These are phyloP conservation scores for Ustilago tritici DNA, from an alignment of 1,284 basidiomycete genomes.

Conservation along the genomic window DNA sequence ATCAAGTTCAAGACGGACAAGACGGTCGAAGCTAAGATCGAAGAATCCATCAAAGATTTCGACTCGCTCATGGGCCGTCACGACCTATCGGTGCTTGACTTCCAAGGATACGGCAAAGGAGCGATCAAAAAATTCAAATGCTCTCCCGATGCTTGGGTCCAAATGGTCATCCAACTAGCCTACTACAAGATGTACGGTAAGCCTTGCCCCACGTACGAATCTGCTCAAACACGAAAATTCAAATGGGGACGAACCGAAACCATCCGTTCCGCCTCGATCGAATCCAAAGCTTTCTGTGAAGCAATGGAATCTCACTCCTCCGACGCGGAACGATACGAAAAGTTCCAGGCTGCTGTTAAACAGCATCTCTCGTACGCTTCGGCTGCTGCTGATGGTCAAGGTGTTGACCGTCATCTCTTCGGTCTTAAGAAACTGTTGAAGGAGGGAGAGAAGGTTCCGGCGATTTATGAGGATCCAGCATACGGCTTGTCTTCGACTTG, in stretches of 20 bases:
- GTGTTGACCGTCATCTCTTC: slow-evolving; percentile 95
- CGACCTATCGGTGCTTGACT: slow-evolving; percentile 85
- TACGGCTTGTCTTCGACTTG: slow-evolving; percentile 83
- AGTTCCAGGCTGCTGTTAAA: slow-evolving; percentile 82
- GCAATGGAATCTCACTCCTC: slow-evolving; percentile 80
- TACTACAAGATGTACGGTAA: slow-evolving; percentile 85
- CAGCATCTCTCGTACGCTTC: slow-evolving; percentile 88
- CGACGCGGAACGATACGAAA: slow-evolving; percentile 77
- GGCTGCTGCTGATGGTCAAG: slow-evolving; percentile 93
- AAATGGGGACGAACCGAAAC: slow-evolving; percentile 93
- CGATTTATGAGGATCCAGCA: slow-evolving; percentile 82
- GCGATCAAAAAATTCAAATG: slow-evolving; percentile 88
- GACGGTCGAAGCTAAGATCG: slow-evolving; percentile 73
- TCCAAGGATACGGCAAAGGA: slow-evolving; percentile 90
- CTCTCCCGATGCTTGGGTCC: slow-evolving; percentile 93
- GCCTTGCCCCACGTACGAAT: slow-evolving; percentile 89
- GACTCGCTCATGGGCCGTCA: slow-evolving; percentile 82
- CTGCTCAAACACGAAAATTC: slow-evolving; percentile 92
- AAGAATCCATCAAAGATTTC: slow-evolving; percentile 77
- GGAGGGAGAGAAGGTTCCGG: slow-evolving; percentile 81
- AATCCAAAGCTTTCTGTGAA: slow-evolving; percentile 86
- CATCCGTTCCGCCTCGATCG: slow-evolving; percentile 84
- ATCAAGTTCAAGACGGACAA: slow-evolving; percentile 80
- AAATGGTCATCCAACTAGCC: slow-evolving; percentile 94
- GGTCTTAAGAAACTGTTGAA: slow-evolving; percentile 85